Base-by-base conservation (phyloP, 1,284 basidiomycete species). In the Trichosporon asahii region DNA sequence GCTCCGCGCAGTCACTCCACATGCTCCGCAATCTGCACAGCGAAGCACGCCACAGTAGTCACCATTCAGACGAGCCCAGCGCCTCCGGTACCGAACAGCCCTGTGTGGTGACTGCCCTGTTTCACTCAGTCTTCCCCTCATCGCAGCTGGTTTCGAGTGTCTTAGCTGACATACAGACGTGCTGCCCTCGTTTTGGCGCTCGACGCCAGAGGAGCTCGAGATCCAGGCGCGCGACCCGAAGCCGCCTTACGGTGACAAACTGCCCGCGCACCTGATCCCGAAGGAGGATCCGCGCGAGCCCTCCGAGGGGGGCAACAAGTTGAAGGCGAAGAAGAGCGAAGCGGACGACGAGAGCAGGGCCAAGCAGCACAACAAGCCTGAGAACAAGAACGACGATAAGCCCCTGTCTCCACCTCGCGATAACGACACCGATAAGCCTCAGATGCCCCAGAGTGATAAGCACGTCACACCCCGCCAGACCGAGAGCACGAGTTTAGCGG, bases 151-250 rank as follows among this genome's bases (percentile, higher is more conserved):
- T 8, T 18, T 4, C 18, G 57, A 64, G 3, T n/a, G n/a, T 8
- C 21, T 7, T 40, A 44, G 31, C 70, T 73, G 66, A 72, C 68
- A 23, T 1, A 0, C 68, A 78, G 77, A 70, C 64, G 67, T 77
- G 3, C 70, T 78, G 0, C 77, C 76, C 6, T 37, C 66, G 0
- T 75, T 75, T 67, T 78, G 76, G 76, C 70, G 72, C 46, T 69
- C 74, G 49, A 68, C 70, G 0, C 25, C 37, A 0, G 46, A 40
- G 3, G 72, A 73, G 27, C 69, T 64, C 9, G 27, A 31, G 3
- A 61, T 23, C 27, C 44, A 35, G 2, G 23, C 57, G 21, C 23
- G 18, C 3, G 69, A 70, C 66, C 72, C 72, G 0, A 37, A 37
- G 9, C 40, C 64, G 23, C 72, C 72, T 1, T 67, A 64, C 68